These are phyloP conservation scores for Neltuma alba DNA, from an alignment of 306 rosid genomes.

Conservation along the genomic window DNA sequence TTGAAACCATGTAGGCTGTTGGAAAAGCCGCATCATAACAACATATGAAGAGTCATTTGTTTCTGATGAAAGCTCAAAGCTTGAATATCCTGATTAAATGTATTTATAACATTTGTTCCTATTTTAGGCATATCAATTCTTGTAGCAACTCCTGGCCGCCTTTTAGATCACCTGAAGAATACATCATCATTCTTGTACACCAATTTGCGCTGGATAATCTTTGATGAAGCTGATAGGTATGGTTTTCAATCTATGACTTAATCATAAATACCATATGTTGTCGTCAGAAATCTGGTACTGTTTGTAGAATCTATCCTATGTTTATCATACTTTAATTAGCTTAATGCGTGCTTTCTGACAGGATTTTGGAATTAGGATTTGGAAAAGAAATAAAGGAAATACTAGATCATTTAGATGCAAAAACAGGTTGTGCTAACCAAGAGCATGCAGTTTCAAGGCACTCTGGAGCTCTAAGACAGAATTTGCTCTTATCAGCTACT, in stretches of 20 bases:
- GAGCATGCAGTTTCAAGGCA: slow-evolving; percentile 38
- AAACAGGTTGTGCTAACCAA: slow-evolving; percentile 36
- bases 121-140: slow-evolving; percentile 84
- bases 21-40: neutral
- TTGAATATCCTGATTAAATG: neutral
- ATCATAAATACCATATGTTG: slow-evolving; percentile 3
- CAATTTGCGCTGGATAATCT: slow-evolving; percentile 87
- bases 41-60: slow-evolving; percentile 19
- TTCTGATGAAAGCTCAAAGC: slow-evolving; percentile 15
- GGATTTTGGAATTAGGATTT: slow-evolving; percentile 94
- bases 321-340: slow-evolving; percentile 7
- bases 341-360: slow-evolving; percentile 36
- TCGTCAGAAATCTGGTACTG: neutral
- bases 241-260: slow-evolving; percentile 26
- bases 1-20: neutral
- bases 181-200: slow-evolving; percentile 70
- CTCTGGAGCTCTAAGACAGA: slow-evolving; percentile 63
- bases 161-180: slow-evolving; percentile 88
- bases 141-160: slow-evolving; percentile 96
- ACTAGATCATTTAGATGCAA: slow-evolving; percentile 71
- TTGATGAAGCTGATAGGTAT: slow-evolving; percentile 97
- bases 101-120: slow-evolving; percentile 26
- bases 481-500: slow-evolving; percentile 90
- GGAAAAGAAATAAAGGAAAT: slow-evolving; percentile 90
- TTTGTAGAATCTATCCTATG: slow-evolving; percentile 11